Evolutionary conservation across 2,329 filamentous ascomycete genomes (phyloP).

Genomic region (Chalaropsis ovoidea): DNA sequence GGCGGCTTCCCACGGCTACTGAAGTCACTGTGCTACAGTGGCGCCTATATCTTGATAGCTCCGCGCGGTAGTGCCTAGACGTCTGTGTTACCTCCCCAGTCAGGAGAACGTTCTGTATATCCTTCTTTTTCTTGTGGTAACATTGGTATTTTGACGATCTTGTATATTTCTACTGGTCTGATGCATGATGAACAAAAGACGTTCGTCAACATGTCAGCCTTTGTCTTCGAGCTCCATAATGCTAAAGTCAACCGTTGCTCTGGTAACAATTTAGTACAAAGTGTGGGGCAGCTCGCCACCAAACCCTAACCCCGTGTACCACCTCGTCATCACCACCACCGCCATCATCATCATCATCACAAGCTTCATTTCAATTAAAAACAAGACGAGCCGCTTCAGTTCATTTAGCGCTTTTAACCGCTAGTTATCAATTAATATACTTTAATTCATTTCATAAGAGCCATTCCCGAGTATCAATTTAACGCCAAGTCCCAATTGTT

Average conservation of each 20-base stretch:
- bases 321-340: no score
- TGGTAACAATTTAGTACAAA: constrained; percentile 16
- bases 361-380: background rate
- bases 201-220: no score
- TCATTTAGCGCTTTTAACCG: constrained; percentile 22
- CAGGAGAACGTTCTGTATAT: no score
- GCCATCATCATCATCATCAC: background rate
- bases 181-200: no score
- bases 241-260: constrained; percentile 7
- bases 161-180: no score
- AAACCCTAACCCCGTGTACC: background rate
- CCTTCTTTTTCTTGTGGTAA: no score
- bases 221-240: background rate
- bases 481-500: constrained; percentile 20
- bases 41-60: no score
- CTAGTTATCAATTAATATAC: constrained; percentile 25
- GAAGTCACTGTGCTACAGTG: no score
- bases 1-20: no score
- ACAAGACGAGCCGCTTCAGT: constrained; percentile 2
- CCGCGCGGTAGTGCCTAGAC: no score
- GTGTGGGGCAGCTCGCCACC: background rate
- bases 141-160: no score
- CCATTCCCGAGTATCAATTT: constrained; percentile 21
- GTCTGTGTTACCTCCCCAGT: no score
- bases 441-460: constrained; percentile 19